phyloP scores from a whole-genome alignment of 2,329 filamentous ascomycete species.

The Chaetomium sp. region DNA sequence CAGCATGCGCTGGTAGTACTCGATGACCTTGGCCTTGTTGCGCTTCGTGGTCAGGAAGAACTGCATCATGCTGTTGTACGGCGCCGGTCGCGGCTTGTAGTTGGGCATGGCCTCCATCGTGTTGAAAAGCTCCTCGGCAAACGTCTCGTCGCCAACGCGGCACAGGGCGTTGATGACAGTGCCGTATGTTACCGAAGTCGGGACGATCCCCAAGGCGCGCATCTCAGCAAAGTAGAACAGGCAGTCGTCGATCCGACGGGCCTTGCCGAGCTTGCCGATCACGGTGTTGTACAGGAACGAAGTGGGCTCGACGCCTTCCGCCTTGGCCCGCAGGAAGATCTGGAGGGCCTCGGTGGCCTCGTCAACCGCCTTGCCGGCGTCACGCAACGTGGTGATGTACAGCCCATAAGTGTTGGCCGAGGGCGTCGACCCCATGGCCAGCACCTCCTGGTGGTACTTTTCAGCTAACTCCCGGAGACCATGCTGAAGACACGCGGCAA shows the following conservation, averaged over 20 bases:
- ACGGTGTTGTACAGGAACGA: conserved; percentile 98
- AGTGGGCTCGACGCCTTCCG: conserved; percentile 89
- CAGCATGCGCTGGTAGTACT: conserved; percentile 94
- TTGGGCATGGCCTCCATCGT: conserved; percentile 99
- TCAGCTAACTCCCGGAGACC: conserved; percentile 75
- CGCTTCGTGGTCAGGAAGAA: conserved; percentile 98
- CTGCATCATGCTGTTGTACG: conserved; percentile 99
- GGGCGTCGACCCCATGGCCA: conserved; percentile 83
- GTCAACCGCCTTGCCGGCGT: conserved; percentile 94
- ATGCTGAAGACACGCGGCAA: conserved; percentile 79
- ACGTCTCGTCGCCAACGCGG: conserved; percentile 94
- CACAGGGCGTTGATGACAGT: conserved; percentile 97
- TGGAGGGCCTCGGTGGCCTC: conserved; percentile 95
- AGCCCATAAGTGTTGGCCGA: conserved; percentile 97
- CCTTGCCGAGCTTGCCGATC: conserved; percentile 97
- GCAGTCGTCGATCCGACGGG: conserved; percentile 94
- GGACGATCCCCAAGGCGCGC: conserved; percentile 85
- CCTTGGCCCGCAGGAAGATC: conserved; percentile 90
- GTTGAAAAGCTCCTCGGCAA: conserved; percentile 94
- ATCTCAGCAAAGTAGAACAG: conserved; percentile 98
- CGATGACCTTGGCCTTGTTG: conserved; percentile 85
- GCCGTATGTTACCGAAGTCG: conserved; percentile 95
- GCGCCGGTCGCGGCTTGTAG: conserved; percentile 94
- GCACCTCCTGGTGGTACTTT: conserved; percentile 83
- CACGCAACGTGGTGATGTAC: conserved; percentile 98